Conservation (phyloP, 1,284 basidiomycete species). For the Pseudozyma flocculosa region DNA sequence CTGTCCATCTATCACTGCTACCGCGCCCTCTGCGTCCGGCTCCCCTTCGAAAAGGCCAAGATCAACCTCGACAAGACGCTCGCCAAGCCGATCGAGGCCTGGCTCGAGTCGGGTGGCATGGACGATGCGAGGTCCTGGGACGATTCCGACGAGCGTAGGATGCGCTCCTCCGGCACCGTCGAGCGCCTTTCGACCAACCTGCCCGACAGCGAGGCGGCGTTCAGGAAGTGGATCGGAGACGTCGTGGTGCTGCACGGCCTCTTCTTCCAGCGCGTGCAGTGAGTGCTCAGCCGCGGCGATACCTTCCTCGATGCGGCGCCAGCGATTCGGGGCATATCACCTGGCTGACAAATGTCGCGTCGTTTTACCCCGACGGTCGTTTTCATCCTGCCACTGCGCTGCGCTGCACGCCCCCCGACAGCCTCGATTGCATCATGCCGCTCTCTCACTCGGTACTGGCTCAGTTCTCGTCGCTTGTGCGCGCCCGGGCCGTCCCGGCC, state of each 20-base stretch:
- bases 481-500: slow-evolving; percentile 31
- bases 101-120: slow-evolving; percentile 16
- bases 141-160: slow-evolving; percentile 11
- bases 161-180: slow-evolving; percentile 16
- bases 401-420: no score
- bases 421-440: slow-evolving; percentile 28
- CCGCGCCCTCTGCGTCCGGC: slow-evolving; percentile 80
- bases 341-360: no score
- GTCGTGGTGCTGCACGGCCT: slow-evolving; percentile 48
- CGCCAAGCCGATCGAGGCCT: slow-evolving; percentile 30
- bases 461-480: slow-evolving; percentile 29
- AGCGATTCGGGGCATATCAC: no score
- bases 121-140: slow-evolving; percentile 15
- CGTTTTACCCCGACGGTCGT: no score
- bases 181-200: slow-evolving; percentile 13
- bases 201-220: slow-evolving; percentile 9
- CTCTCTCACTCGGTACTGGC: slow-evolving; percentile 37
- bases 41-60: slow-evolving; percentile 81
- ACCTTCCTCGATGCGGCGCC: neutral
- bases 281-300: neutral
- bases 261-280: slow-evolving; percentile 35
- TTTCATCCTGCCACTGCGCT: no score
- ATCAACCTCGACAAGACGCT: slow-evolving; percentile 73
- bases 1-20: slow-evolving; percentile 82
- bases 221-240: slow-evolving; percentile 23